These are phyloP conservation scores for Agarophyton chilense DNA, from an alignment of 23 red algal genomes.

Conservation along the genomic window DNA sequence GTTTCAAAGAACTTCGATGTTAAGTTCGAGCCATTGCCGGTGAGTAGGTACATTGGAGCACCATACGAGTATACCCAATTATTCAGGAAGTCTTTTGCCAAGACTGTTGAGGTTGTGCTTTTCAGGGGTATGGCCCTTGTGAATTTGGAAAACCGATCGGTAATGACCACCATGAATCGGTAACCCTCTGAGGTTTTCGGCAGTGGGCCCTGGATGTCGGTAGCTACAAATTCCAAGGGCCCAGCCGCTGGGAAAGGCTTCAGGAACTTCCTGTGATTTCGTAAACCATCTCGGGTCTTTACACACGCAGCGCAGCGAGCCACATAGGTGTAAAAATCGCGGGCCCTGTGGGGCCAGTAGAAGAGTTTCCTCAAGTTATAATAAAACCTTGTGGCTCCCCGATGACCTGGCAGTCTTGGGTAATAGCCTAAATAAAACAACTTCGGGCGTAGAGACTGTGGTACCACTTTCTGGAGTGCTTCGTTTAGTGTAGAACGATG, in stretches of 20 bases:
- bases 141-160: not conserved
- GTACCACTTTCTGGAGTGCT: not conserved
- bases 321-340: not conserved
- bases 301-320: not conserved
- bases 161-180: not conserved
- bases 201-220: not conserved
- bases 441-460: not conserved
- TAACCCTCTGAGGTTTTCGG: not conserved
- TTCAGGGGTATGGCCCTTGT: not conserved
- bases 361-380: not conserved
- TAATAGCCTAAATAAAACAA: not conserved
- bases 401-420: not conserved
- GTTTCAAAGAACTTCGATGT: not conserved
- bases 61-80: conserved; percentile 16
- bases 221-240: not conserved
- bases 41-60: not conserved
- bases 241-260: not conserved
- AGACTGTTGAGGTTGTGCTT: not conserved
- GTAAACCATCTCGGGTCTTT: not conserved
- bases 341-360: not conserved
- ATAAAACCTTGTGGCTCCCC: not conserved
- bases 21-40: not conserved
- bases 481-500: not conserved
- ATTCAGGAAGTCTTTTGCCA: not conserved
- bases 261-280: not conserved